Base-by-base conservation (phyloP, 2,329 filamentous ascomycete species). In the Ophiosphaerella korrae region DNA sequence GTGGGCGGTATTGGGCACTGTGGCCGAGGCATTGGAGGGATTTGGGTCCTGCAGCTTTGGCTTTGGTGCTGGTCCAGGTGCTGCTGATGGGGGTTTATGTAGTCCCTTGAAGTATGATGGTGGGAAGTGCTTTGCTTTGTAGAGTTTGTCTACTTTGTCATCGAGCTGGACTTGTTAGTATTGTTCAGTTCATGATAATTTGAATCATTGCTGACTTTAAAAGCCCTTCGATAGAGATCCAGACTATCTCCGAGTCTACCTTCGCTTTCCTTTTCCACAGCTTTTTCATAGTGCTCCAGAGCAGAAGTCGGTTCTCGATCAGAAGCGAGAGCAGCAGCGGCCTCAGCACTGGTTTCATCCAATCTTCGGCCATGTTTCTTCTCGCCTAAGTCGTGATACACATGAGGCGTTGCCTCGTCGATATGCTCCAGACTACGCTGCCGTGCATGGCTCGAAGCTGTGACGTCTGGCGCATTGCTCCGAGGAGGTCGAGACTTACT, bases 111-210 rank as follows among this genome's bases (percentile, higher is more conserved):
- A 79, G 31, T 72, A 75, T 8, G 83, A 82, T 34, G 84, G 80
- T 2, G 92, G 88, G 66, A 94, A 97, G 75, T 97, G 87, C 76
- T 97, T 97, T 66, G 90, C 88, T 65, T 90, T 89, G 77, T 97
- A 99, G 49, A 84, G 81, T 64, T 90, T 85, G 72, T 99, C 92
- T 45, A 99, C 93, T 12, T 81, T 79, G 48, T 87, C 82, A 70
- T 97, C 94, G 74, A 99, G 84, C 88, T 93, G 60, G 49, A 11
- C 9, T 7, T 12, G 48, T 68, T 18, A 66, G 52, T 35, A 42
- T 18, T 8, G 14, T 21, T 16, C 5, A 23, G 7, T 9, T 23
- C 18, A 3, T 16, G 14, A 4, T 3, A 21, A 40, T 14, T 12
- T 34, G 14, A 11, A 18, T 33, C 24, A 2, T 35, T n/a, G 66